phyloP scores from a whole-genome alignment of 176 grass and related monocot genomes.

The Puccinellia tenuiflora region DNA sequence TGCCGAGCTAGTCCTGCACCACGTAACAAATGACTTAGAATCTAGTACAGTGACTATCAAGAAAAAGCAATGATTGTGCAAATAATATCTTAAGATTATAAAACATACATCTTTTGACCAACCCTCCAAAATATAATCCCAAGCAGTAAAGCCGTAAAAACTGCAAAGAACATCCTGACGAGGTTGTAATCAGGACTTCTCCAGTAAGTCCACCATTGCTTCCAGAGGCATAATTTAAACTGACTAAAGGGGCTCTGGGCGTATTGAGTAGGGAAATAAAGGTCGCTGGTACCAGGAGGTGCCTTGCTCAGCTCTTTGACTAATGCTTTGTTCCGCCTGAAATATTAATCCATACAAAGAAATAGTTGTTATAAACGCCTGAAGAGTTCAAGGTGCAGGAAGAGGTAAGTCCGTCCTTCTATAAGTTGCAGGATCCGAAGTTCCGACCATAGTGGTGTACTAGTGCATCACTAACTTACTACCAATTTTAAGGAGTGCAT shows the following conservation, averaged over 20 bases:
- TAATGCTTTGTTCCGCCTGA: conserved; percentile 59
- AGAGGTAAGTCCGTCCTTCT: background rate
- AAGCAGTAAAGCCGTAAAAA: conserved; percentile 52
- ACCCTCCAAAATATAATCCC: conserved; percentile 80
- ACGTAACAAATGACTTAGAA: conserved; percentile 19
- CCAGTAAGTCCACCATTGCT: conserved; percentile 85
- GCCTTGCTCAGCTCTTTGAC: conserved; percentile 62
- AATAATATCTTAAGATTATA: conserved; percentile 9
- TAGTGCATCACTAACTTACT: background rate
- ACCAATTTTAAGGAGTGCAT: background rate
- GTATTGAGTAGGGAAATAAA: conserved; percentile 62
- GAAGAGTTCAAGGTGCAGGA: conserved; percentile 17
- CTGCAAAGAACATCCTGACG: conserved; percentile 53
- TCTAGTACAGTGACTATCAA: background rate
- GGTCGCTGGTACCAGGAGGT: conserved; percentile 53
- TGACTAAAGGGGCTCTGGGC: conserved; percentile 40
- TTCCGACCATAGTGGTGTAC: conserved; percentile 9
- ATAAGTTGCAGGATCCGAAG: background rate
- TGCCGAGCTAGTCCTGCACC: conserved; percentile 38
- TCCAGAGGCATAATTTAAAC: conserved; percentile 73
- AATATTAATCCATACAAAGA: conserved; percentile 25
- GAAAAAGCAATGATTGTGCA: background rate
- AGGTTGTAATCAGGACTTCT: conserved; percentile 77
- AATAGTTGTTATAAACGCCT: conserved; percentile 17
- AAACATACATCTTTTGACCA: conserved; percentile 58